Conservation (phyloP, 2,329 filamentous ascomycete genomes). For the Botrytis pseudocinerea region DNA sequence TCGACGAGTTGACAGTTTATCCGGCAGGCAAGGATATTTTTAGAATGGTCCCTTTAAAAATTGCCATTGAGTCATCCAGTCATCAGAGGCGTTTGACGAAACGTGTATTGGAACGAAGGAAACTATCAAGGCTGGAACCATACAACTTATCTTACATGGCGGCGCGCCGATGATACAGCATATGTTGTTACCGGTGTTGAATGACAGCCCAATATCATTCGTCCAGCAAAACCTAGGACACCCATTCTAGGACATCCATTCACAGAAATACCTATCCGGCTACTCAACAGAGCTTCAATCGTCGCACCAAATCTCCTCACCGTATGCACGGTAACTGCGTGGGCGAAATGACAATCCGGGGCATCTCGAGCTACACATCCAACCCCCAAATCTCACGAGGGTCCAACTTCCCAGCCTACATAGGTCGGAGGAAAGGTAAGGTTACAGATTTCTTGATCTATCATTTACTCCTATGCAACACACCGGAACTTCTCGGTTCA, state of each 20-base stretch:
- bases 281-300: not conserved
- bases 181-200: conserved; percentile 1
- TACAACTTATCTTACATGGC: conserved; percentile 3
- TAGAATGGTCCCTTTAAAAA: not conserved
- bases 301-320: not conserved
- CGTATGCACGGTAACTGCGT: not conserved
- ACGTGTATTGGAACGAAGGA: conserved; percentile 8
- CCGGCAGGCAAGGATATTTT: not conserved
- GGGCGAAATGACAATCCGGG: not conserved
- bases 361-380: conserved; percentile 7
- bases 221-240: not conserved
- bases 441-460: not conserved
- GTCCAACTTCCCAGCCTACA: not conserved
- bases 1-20: not conserved
- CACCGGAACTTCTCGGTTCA: not conserved
- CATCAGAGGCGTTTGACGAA: conserved; percentile 15
- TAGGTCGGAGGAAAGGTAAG: not conserved
- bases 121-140: conserved; percentile 2
- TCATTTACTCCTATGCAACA: conserved; percentile 14
- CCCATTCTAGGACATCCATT: not conserved
- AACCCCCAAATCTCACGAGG: conserved; percentile 3
- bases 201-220: not conserved
- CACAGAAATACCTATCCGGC: not conserved
- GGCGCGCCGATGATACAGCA: conserved; percentile 3
- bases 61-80: not conserved